Base-by-base conservation (phyloP, 176 grass and related monocot genomes). In the Avena atlantica region DNA sequence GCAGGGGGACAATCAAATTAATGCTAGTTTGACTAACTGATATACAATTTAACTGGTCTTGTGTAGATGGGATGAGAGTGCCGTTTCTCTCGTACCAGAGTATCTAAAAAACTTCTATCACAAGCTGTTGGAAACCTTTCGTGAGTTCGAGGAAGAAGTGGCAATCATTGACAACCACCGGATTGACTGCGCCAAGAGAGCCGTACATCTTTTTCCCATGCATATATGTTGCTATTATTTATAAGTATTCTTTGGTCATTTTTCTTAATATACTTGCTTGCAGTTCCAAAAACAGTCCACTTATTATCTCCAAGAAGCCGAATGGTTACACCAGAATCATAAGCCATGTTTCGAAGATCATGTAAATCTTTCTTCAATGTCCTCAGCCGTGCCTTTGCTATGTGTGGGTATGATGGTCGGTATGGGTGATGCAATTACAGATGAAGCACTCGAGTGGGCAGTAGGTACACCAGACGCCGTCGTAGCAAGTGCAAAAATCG, bases 71-170 rank as follows among this genome's bases (percentile, higher is more conserved):
- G 80, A 84, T 47, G 81, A 78, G 17, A 57, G 55, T 0, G 68
- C 70, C 6, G 31, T 78, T 5, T 19, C 23, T n/a, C 4, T 27
- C 0, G 3, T 89, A 31, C 87, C 87, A 45, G 29, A 74, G 51
- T 79, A 78, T n/a, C 9, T 89, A 1, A 79, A 51, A 31, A 58
- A 53, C 3, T 84, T 78, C 37, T 89, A 78, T n/a, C 4, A 0
- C 4, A 3, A 69, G n/a, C 0, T 89, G 0, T 0, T 84, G 52
- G 14, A n/a, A 3, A 34, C 6, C 16, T 25, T 70, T n/a, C n/a
- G 15, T 8, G 66, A 56, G 31, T 64, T 84, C 60, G 87, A 71
- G 40, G 8, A 47, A 78, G 71, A 89, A 34, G 9, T 84, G 36
- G 25, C 62, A 65, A 27, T 65, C 5, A 4, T 65, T 65, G 62